phyloP scores from a whole-genome alignment of 2,329 filamentous ascomycete genomes.

The Aureobasidium lini region DNA sequence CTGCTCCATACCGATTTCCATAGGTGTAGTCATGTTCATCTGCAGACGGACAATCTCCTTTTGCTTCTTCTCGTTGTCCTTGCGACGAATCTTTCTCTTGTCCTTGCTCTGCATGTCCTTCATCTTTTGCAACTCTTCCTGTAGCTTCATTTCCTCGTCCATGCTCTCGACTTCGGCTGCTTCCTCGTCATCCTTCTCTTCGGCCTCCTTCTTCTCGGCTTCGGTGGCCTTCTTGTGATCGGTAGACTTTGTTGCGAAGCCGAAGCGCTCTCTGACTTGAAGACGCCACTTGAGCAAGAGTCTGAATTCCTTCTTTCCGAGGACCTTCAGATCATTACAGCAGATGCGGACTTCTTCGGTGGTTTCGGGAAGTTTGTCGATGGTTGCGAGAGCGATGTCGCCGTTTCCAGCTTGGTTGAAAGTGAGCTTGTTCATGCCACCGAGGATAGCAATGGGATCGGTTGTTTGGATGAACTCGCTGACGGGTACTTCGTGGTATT shows the following conservation, averaged over 20 bases:
- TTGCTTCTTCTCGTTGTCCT: slow-evolving; percentile 88
- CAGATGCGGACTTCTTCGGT: slow-evolving; percentile 72
- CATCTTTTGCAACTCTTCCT: slow-evolving; percentile 76
- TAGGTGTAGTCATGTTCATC: slow-evolving; percentile 91
- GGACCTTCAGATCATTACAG: slow-evolving; percentile 77
- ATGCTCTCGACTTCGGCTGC: slow-evolving; percentile 78
- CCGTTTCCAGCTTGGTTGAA: slow-evolving; percentile 68
- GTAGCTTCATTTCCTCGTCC: slow-evolving; percentile 89
- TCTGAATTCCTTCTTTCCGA: slow-evolving; percentile 93
- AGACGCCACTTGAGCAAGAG: slow-evolving; percentile 82
- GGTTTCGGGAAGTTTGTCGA: slow-evolving; percentile 80
- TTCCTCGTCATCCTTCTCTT: slow-evolving; percentile 44
- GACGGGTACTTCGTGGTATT: slow-evolving; percentile 81
- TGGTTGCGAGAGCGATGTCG: slow-evolving; percentile 77
- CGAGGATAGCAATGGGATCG: slow-evolving; percentile 89
- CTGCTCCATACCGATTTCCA: slow-evolving; percentile 92
- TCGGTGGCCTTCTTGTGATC: slow-evolving; percentile 18
- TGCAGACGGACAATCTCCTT: slow-evolving; percentile 95
- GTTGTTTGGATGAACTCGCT: slow-evolving; percentile 90
- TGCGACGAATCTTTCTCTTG: slow-evolving; percentile 76
- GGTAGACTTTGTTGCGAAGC: slow-evolving; percentile 44
- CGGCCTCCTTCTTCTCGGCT: slow-evolving; percentile 32
- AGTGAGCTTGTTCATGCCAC: slow-evolving; percentile 72
- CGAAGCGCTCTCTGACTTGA: slow-evolving; percentile 83
- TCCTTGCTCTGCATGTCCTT: slow-evolving; percentile 69